Percentiles rank a stretch among this genome's conserved stretches.
Conservation (phyloP, 306 rosid genomes). For the Malus fusca region DNA sequence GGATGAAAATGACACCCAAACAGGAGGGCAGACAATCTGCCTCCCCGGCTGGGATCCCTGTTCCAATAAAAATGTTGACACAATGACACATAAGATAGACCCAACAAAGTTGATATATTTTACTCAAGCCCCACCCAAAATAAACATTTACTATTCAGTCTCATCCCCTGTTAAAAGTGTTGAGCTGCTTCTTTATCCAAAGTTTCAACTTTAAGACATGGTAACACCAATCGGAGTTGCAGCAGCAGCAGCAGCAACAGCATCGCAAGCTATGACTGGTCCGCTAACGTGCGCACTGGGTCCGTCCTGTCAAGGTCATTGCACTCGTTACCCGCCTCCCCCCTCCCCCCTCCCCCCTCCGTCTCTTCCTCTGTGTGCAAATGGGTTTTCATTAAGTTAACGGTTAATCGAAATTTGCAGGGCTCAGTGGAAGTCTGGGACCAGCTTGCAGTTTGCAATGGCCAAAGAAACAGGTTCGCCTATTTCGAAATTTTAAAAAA, state of each 20-base stretch:
- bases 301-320: constrained; percentile 14
- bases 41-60: too few relatives aligned
- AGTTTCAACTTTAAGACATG: constrained; percentile 6
- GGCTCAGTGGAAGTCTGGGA: constrained; percentile 13
- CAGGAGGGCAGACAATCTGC: too few relatives aligned
- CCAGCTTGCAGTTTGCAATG: constrained; percentile 21
- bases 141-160: neutral
- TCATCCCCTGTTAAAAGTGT: too few relatives aligned
- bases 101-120: neutral
- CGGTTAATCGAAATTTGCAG: constrained; percentile 6
- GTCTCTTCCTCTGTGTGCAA: neutral
- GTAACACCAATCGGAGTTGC: neutral
- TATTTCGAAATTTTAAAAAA: neutral
- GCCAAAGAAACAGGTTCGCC: constrained; percentile 34
- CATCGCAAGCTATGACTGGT: neutral
- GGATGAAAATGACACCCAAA: too few relatives aligned
- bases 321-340: neutral
- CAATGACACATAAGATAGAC: neutral
- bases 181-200: neutral
- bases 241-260: neutral
- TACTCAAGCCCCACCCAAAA: neutral
- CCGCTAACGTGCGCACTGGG: constrained; percentile 2
- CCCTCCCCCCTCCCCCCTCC: too few relatives aligned
- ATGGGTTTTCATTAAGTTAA: neutral
- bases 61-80: too few relatives aligned